A percentile compares a stretch with the other conserved stretches of the same genome.
phyloP scores from a whole-genome alignment of 2,329 filamentous ascomycete species.

The Xylariaceae sp. region DNA sequence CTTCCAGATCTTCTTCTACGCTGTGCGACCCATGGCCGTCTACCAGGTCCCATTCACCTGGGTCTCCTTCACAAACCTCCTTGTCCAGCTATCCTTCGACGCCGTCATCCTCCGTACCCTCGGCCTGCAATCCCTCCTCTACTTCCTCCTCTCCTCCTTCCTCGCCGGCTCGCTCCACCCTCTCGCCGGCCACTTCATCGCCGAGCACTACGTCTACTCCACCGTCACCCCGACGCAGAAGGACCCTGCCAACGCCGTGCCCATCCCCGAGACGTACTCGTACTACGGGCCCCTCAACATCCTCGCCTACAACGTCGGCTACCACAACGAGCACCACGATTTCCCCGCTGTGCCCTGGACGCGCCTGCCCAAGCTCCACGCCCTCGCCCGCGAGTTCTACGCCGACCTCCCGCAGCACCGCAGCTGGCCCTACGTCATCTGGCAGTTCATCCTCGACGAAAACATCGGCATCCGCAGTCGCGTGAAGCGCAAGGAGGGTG shows the following conservation, averaged over 20 bases:
- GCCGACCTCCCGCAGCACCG: constrained; percentile 77
- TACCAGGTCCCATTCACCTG: constrained; percentile 84
- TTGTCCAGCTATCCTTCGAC: constrained; percentile 75
- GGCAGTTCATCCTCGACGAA: constrained; percentile 90
- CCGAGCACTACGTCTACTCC: constrained; percentile 87
- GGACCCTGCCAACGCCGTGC: constrained; percentile 55
- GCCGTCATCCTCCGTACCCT: constrained; percentile 57
- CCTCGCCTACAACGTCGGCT: constrained; percentile 92
- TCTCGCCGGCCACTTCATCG: constrained; percentile 95
- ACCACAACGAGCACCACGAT: constrained; percentile 99
- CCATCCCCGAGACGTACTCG: constrained; percentile 88
- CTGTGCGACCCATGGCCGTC: constrained; percentile 89
- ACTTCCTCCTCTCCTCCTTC: constrained; percentile 86
- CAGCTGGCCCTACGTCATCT: constrained; percentile 91
- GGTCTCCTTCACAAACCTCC: constrained; percentile 79
- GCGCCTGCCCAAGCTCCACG: constrained; percentile 68
- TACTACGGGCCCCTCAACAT: constrained; percentile 94
- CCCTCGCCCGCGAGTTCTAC: constrained; percentile 88
- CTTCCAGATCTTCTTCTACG: constrained; percentile 99
- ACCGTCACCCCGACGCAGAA: constrained; percentile 51
- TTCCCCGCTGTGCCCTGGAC: constrained; percentile 98
- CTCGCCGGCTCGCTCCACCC: constrained; percentile 91
- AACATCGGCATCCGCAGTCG: constrained; percentile 86
- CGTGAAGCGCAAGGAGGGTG: constrained; percentile 85
- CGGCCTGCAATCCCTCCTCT: constrained; percentile 65